A percentile compares a stretch with the other conserved stretches of the same genome.
Conservation (phyloP, 2,329 filamentous ascomycete species). For the Beauveria sp. region DNA sequence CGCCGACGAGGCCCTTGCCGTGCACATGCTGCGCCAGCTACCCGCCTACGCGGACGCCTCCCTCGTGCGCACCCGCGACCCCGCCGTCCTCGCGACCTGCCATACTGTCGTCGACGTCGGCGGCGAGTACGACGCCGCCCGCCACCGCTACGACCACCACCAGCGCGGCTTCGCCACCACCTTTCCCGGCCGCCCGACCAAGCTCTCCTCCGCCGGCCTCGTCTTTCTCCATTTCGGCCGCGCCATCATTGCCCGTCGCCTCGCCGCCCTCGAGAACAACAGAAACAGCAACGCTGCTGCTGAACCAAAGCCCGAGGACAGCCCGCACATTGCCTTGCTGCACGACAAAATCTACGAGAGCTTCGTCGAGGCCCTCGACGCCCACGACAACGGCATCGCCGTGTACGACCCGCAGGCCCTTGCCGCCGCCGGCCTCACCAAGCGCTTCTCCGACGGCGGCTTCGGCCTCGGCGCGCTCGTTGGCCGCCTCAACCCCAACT, state of each 20-base stretch:
- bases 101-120: slow-evolving; percentile 98
- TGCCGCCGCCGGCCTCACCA: slow-evolving; percentile 63
- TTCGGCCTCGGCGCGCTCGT: slow-evolving; percentile 84
- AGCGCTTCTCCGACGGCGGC: slow-evolving; percentile 74
- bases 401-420: slow-evolving; percentile 68
- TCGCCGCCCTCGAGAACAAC: slow-evolving; percentile 40
- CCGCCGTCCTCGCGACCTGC: slow-evolving; percentile 67
- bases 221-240: slow-evolving; percentile 95
- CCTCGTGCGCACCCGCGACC: slow-evolving; percentile 83
- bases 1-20: slow-evolving; percentile 93
- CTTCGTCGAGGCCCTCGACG: slow-evolving; percentile 93
- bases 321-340: slow-evolving; percentile 63
- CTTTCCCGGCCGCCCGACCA: slow-evolving; percentile 77
- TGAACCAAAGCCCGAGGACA: slow-evolving; percentile 41
- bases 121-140: slow-evolving; percentile 74
- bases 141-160: slow-evolving; percentile 90
- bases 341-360: slow-evolving; percentile 86
- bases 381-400: slow-evolving; percentile 92
- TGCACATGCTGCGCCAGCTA: slow-evolving; percentile 88
- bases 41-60: slow-evolving; percentile 67
- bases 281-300: slow-evolving; percentile 25
- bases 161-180: slow-evolving; percentile 82
- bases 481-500: slow-evolving; percentile 68
- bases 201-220: slow-evolving; percentile 86
- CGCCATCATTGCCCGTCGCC: slow-evolving; percentile 60